Base-by-base conservation (phyloP, 2,329 filamentous ascomycete genomes). In the Colletotrichum caudatum region DNA sequence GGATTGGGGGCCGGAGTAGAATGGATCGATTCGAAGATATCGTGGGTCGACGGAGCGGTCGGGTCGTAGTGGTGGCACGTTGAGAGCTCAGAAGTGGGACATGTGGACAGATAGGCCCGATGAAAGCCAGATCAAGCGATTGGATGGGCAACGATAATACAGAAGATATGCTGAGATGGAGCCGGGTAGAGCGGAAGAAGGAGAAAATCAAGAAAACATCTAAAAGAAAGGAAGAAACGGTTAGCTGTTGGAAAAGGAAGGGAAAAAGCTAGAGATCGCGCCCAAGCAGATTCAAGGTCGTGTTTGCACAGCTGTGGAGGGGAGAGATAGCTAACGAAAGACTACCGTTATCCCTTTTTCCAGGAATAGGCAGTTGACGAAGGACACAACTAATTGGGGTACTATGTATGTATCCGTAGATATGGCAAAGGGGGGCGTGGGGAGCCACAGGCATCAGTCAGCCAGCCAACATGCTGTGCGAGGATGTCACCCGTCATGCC, bases 321-420 rank as follows among this genome's bases (percentile, higher is more conserved):
- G 6, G 37, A 46, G 44, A 48, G 26, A 53, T 23, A 50, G 23
- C 35, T 20, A 66, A 37, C 18, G 39, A 56, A 23, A 39, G 56
- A 44, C 57, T 9, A 50, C 35, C 48, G 48, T 48, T 50, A 67
- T 67, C 64, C 68, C 63, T 50, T 67, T 70, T 71, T 60, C 37
- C 9, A 18, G 37, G 7, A 39, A 18, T 18, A 18, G 26, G 68
- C 51, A 29, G 69, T 58, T 71, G 64, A 69, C 59, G 59, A 63
- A 71, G n/a, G 68, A 62, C 68, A 63, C 58, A 29, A 51, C 56
- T 44, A 16, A n/a, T n/a, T n/a, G n/a, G n/a, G n/a, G n/a, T n/a
- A n/a, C n/a, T n/a, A n/a, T n/a, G n/a, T n/a, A n/a, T n/a, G n/a
- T n/a, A n/a, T n/a, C n/a, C n/a, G n/a, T n/a, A n/a, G 12, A 50